Percentiles rank a stretch among this genome's conserved stretches.
Evolutionary conservation across 495 filamentous ascomycete genomes (phyloP).

Genomic region (Tetracladium setigerum): DNA sequence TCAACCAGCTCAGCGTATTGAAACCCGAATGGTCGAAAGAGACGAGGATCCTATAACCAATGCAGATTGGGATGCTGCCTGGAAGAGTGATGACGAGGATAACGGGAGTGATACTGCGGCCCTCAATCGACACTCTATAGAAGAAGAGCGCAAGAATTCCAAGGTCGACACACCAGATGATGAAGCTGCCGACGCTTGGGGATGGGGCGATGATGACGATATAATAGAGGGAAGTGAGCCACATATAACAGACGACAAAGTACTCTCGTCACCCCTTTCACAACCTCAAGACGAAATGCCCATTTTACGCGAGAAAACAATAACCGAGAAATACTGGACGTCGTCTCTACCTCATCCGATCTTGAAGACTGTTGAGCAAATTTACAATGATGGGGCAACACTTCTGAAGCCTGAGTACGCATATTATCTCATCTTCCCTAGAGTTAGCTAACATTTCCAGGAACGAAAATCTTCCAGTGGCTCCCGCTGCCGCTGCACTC

Average conservation of each 20-base stretch:
- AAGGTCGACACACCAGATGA: slow-evolving; percentile 4
- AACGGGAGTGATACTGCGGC: slow-evolving; percentile 14
- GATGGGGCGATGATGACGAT: slow-evolving; percentile 50
- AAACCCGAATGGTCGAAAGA: slow-evolving; percentile 68
- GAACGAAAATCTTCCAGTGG: slow-evolving; percentile 41
- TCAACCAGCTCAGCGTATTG: slow-evolving; percentile 69
- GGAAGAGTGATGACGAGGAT: slow-evolving; percentile 58
- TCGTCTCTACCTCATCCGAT: slow-evolving; percentile 77
- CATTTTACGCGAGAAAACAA: slow-evolving; percentile 47
- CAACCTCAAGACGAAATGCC: not conserved
- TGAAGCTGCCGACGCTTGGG: slow-evolving; percentile 46
- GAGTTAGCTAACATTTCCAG: slow-evolving; percentile 10
- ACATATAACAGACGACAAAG: slow-evolving; percentile 1
- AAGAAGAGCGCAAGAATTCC: slow-evolving; percentile 9
- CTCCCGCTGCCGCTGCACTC: slow-evolving; percentile 65
- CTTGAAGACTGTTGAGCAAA: slow-evolving; percentile 57
- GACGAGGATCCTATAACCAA: slow-evolving; percentile 45
- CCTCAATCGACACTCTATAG: slow-evolving; percentile 11
- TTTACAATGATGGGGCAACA: slow-evolving; percentile 62
- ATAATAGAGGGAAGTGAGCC: slow-evolving; percentile 7
- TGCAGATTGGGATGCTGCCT: slow-evolving; percentile 67
- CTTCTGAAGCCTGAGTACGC: slow-evolving; percentile 50
- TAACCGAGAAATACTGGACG: slow-evolving; percentile 81
- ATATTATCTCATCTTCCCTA: slow-evolving; percentile 1
- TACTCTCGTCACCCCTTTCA: no score